A percentile compares a stretch with the other conserved stretches of the same genome.
These are phyloP conservation scores for Debaryomyces prosopidis DNA, from an alignment of 805 yeast genomes.

Conservation along the genomic window DNA sequence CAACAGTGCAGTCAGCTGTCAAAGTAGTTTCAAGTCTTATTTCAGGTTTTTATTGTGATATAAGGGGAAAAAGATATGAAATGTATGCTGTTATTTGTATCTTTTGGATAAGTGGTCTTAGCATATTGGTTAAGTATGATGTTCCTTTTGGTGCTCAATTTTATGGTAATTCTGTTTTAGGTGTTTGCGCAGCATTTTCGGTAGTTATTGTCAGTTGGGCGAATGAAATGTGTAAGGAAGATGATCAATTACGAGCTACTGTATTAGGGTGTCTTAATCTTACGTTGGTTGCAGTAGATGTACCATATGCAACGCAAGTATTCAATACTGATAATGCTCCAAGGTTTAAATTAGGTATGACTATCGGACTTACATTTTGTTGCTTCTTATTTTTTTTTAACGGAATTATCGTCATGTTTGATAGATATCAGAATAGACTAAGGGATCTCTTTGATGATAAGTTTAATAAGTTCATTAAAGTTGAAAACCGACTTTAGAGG, in stretches of 20 bases:
- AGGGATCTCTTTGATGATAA: not conserved
- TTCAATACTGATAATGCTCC: constrained; percentile 6
- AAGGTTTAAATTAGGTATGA: constrained; percentile 2
- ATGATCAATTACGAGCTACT: constrained; percentile 5
- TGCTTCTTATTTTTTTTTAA: constrained; percentile 1
- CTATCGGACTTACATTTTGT: constrained; percentile 1
- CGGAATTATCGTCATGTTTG: constrained; percentile 3
- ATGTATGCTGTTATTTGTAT: not conserved
- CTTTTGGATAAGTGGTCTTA: constrained; percentile 3
- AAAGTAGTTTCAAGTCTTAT: constrained; percentile 2
- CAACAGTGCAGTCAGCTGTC: constrained; percentile 4
- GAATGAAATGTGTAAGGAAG: constrained; percentile 6
- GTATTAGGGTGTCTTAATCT: constrained; percentile 6
- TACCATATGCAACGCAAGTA: not conserved
- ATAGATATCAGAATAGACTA: constrained; percentile 3
- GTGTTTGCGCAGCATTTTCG: constrained; percentile 4
- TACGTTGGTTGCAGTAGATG: not conserved
- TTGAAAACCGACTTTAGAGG: too few relatives aligned
- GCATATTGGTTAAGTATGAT: constrained; percentile 3
- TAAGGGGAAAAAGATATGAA: constrained; percentile 4
- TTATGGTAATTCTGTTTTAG: constrained; percentile 4
- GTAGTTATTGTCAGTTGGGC: constrained; percentile 6
- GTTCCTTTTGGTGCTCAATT: constrained; percentile 3
- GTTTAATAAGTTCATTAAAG: too few relatives aligned
- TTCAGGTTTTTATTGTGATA: constrained; percentile 3